phyloP scores from a whole-genome alignment of 306 rosid genomes.

The Glycine latifolia region DNA sequence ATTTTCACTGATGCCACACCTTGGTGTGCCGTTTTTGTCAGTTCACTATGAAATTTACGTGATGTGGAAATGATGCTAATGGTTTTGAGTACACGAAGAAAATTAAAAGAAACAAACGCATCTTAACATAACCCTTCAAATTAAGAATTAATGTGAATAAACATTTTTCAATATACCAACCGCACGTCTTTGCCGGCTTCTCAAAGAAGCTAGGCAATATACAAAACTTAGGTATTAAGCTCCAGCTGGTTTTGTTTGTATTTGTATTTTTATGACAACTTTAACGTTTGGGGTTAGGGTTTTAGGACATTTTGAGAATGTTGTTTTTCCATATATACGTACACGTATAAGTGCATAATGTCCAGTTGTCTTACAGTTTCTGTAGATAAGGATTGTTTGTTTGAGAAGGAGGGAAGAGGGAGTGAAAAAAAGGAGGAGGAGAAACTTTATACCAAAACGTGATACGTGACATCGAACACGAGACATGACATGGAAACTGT shows the following conservation, averaged over 20 bases:
- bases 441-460: constrained; percentile 39
- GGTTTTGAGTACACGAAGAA: constrained; percentile 8
- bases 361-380: constrained; percentile 10
- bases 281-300: constrained; percentile 50
- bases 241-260: constrained; percentile 5
- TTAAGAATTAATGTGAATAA: neutral
- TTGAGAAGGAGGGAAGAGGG: constrained; percentile 4
- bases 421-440: constrained; percentile 33
- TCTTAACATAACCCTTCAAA: constrained; percentile 19
- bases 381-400: constrained; percentile 31
- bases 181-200: constrained; percentile 60
- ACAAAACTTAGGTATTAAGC: constrained; percentile 63
- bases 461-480: constrained; percentile 34
- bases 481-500: constrained; percentile 18
- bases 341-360: constrained; percentile 28
- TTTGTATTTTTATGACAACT: constrained; percentile 33
- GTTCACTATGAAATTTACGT: constrained; percentile 5
- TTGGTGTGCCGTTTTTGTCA: constrained; percentile 34
- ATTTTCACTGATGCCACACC: constrained; percentile 6
- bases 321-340: constrained; percentile 5
- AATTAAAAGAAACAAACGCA: neutral
- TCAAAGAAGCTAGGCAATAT: constrained; percentile 65
- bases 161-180: constrained; percentile 34
- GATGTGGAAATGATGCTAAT: constrained; percentile 34
- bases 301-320: constrained; percentile 44